Evolutionary conservation across 768 basidiomycete genomes (phyloP).

Genomic region (Fomitopsis pulvina): DNA sequence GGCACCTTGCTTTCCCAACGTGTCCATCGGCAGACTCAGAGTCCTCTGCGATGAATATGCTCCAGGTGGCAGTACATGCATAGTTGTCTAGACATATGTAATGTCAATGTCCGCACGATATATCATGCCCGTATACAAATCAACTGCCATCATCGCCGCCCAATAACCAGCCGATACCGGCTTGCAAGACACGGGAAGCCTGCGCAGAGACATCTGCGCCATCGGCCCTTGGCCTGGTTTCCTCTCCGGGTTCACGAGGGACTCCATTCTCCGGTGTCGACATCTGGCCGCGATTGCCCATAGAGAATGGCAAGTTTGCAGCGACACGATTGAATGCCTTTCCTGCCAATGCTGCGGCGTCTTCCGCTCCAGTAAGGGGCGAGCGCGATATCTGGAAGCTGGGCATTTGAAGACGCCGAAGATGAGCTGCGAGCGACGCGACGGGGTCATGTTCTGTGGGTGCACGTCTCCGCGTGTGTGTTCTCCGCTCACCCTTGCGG

Average conservation of each 20-base stretch:
- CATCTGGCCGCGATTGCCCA: constrained; percentile 26
- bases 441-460: constrained; percentile 6
- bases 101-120: background rate
- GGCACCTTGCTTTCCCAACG: too few relatives aligned
- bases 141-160: constrained; percentile 61
- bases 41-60: too few relatives aligned
- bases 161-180: constrained; percentile 94
- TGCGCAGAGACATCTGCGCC: constrained; percentile 55
- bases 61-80: too few relatives aligned
- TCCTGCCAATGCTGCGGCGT: constrained; percentile 73
- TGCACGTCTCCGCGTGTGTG: constrained; percentile 12
- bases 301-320: constrained; percentile 68
- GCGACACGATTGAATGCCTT: constrained; percentile 74
- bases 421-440: constrained; percentile 47
- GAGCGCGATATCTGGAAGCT: constrained; percentile 65
- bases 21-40: too few relatives aligned
- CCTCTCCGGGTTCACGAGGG: constrained; percentile 31
- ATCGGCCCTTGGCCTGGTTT: constrained; percentile 29
- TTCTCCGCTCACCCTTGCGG: constrained; percentile 8
- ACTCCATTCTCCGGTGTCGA: constrained; percentile 30
- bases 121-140: background rate
- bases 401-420: constrained; percentile 64
- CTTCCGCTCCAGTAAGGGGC: constrained; percentile 63
- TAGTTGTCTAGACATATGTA: background rate
- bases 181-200: constrained; percentile 73